Evolutionary conservation across 768 basidiomycete species (phyloP).

Genomic region (Lactifluus rugatus): DNA sequence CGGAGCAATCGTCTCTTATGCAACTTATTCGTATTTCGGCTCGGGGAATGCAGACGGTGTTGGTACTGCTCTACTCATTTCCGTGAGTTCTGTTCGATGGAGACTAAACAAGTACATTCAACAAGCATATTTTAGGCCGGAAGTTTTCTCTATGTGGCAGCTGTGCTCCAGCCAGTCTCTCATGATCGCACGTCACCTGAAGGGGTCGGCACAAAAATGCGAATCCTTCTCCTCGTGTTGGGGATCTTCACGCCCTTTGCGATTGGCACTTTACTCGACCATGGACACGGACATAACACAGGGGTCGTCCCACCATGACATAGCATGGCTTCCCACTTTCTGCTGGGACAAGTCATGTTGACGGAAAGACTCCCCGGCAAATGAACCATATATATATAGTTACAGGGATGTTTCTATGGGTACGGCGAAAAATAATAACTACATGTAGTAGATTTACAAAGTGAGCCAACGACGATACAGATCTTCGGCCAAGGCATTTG

Average conservation of each 20-base stretch:
- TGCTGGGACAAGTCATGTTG: not conserved
- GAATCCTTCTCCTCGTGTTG: slow-evolving; percentile 11
- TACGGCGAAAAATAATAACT: not conserved
- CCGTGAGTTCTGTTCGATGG: slow-evolving; percentile 36
- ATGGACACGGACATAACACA: slow-evolving; percentile 7
- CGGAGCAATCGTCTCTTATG: slow-evolving; percentile 70
- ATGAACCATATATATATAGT: not conserved
- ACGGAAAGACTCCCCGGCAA: not conserved
- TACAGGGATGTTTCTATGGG: not conserved
- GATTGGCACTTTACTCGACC: slow-evolving; percentile 14
- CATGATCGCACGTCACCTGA: slow-evolving; percentile 17
- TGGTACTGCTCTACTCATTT: slow-evolving; percentile 72
- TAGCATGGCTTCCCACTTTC: not conserved
- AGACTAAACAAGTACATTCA: not conserved
- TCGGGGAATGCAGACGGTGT: slow-evolving; percentile 44
- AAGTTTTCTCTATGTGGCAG: slow-evolving; percentile 91
- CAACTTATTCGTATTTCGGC: slow-evolving; percentile 48
- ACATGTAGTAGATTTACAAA: slow-evolving; percentile 24
- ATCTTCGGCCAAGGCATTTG: slow-evolving; percentile 54
- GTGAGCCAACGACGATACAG: slow-evolving; percentile 80
- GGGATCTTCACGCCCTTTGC: slow-evolving; percentile 16
- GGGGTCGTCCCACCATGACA: not conserved
- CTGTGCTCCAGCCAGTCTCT: slow-evolving; percentile 73
- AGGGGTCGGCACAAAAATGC: slow-evolving; percentile 8
- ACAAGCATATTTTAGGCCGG: slow-evolving; percentile 50